Conservation (phyloP, 306 rosid genomes). For the Cucurbita argyrosperma region DNA sequence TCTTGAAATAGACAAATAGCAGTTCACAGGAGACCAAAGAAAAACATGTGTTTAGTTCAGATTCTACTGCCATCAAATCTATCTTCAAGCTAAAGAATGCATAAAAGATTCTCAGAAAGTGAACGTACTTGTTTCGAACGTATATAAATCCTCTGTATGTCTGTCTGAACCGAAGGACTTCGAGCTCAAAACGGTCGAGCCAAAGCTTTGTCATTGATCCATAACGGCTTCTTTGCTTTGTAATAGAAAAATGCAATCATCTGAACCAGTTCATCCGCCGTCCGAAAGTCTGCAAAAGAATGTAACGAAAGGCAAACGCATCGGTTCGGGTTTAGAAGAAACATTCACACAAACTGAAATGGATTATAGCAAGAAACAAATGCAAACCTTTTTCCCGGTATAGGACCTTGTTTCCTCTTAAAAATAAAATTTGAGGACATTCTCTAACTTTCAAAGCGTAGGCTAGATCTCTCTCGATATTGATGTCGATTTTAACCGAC, state of each 20-base stretch:
- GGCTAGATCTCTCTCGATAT: conserved; percentile 81
- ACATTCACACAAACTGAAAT: background rate
- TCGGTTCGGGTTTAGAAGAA: background rate
- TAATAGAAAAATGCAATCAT: conserved; percentile 91
- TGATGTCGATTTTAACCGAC: conserved; percentile 78
- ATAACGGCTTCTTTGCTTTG: conserved; percentile 82
- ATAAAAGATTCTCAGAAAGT: no score
- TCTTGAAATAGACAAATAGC: no score
- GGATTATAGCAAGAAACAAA: conserved; percentile 4
- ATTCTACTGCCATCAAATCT: no score
- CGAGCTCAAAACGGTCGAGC: conserved; percentile 13
- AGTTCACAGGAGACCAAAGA: no score
- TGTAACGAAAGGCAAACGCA: background rate
- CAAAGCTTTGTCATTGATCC: conserved; percentile 48
- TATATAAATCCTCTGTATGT: background rate
- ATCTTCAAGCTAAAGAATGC: no score
- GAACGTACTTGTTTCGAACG: background rate
- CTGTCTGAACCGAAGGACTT: background rate
- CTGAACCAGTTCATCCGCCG: conserved; percentile 64
- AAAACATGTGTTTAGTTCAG: no score
- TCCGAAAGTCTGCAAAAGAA: conserved; percentile 37
- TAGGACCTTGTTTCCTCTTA: conserved; percentile 55
- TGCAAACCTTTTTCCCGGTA: conserved; percentile 84
- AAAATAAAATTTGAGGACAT: conserved; percentile 69
- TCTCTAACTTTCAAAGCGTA: conserved; percentile 72